A percentile compares a stretch with the other conserved stretches of the same genome.
phyloP scores from a whole-genome alignment of 352 stramenopile species.

The Pythium graminicola region DNA sequence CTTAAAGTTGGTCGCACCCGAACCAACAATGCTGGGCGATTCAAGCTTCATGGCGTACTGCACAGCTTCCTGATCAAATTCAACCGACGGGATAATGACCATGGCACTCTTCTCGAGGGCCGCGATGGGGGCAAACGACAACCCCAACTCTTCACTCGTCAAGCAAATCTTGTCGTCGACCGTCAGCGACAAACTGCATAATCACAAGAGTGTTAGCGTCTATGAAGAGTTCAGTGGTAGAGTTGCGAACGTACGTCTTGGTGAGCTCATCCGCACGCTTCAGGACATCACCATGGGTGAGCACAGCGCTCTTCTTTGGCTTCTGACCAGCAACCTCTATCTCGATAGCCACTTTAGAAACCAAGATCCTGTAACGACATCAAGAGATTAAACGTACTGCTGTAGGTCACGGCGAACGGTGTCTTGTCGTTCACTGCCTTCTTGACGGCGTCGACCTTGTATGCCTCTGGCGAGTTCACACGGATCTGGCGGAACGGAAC shows the following conservation, averaged over 20 bases:
- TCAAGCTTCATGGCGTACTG: constrained; percentile 74
- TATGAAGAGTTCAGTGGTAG: background rate
- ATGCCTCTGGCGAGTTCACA: constrained; percentile 69
- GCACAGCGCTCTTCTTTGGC: constrained; percentile 70
- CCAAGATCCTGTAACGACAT: background rate
- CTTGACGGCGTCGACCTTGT: constrained; percentile 48
- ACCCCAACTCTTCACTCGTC: constrained; percentile 52
- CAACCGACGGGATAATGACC: constrained; percentile 69
- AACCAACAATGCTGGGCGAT: constrained; percentile 70
- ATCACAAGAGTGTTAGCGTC: background rate
- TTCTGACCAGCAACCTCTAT: constrained; percentile 68
- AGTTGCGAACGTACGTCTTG: constrained; percentile 45
- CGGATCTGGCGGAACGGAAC: constrained; percentile 76
- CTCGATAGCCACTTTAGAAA: background rate
- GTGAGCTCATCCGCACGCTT: constrained; percentile 61
- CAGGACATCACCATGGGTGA: constrained; percentile 77
- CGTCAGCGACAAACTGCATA: constrained; percentile 52
- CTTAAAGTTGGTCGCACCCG: constrained; percentile 72
- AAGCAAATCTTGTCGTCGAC: constrained; percentile 79
- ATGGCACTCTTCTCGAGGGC: constrained; percentile 67
- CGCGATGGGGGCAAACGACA: constrained; percentile 69
- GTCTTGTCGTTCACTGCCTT: constrained; percentile 66
- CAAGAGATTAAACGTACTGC: constrained; percentile 37
- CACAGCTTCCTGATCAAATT: constrained; percentile 60
- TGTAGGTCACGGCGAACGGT: constrained; percentile 68